phyloP scores from a whole-genome alignment of 345 rosid species.

The Hypericum androsaemum region DNA sequence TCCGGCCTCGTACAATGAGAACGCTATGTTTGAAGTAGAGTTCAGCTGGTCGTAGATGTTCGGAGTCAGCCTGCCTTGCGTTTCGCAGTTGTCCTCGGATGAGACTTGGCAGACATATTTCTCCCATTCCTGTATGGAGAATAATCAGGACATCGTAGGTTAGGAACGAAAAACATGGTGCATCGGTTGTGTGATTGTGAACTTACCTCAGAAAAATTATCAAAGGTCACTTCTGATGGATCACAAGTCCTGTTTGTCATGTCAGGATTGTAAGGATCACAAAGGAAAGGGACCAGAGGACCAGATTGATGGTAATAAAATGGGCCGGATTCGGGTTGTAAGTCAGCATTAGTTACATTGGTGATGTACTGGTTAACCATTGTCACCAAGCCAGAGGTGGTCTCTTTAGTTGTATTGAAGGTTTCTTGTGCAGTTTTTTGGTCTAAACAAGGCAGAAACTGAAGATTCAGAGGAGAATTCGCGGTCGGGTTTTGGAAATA shows the following conservation, averaged over 20 bases:
- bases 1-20: too few relatives aligned
- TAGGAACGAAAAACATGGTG: too few relatives aligned
- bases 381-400: slow-evolving; percentile 11
- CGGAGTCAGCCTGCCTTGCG: too few relatives aligned
- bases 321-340: slow-evolving; percentile 6
- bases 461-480: slow-evolving; percentile 18
- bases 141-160: too few relatives aligned
- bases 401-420: slow-evolving; percentile 11
- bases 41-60: too few relatives aligned
- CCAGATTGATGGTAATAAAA: slow-evolving; percentile 26
- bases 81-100: too few relatives aligned
- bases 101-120: too few relatives aligned
- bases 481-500: slow-evolving; percentile 24
- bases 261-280: slow-evolving; percentile 24
- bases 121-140: too few relatives aligned
- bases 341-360: slow-evolving; percentile 14
- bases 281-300: slow-evolving; percentile 22
- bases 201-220: slow-evolving; percentile 22
- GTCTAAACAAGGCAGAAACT: slow-evolving; percentile 26
- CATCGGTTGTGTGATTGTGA: too few relatives aligned
- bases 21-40: too few relatives aligned
- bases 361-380: slow-evolving; percentile 20
- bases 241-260: slow-evolving; percentile 15
- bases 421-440: slow-evolving; percentile 23
- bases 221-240: slow-evolving; percentile 19